Conservation (phyloP, 1,139 yeast species). For the Hansenula anomala region DNA sequence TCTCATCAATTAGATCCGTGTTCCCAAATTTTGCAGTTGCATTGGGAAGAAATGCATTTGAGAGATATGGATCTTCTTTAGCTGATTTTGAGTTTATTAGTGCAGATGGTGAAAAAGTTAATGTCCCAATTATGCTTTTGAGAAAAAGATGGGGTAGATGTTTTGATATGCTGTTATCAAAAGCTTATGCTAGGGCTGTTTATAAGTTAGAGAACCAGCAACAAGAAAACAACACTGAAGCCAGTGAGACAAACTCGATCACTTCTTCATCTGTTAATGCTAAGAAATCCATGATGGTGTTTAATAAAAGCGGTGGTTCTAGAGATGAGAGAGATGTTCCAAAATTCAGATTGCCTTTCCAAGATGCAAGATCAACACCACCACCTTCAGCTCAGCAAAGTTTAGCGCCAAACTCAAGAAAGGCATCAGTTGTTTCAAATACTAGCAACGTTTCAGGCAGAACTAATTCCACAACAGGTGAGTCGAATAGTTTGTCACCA, state of each 20-base stretch:
- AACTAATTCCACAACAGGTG: slow-evolving; percentile 1
- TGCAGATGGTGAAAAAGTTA: slow-evolving; percentile 59
- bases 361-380: slow-evolving; percentile 10
- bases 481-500: slow-evolving; percentile 1
- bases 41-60: slow-evolving; percentile 68
- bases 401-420: slow-evolving; percentile 23
- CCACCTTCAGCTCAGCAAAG: slow-evolving; percentile 2
- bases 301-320: slow-evolving; percentile 13
- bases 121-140: slow-evolving; percentile 54
- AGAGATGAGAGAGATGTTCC: slow-evolving; percentile 18
- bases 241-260: slow-evolving; percentile 14
- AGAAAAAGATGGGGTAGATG: slow-evolving; percentile 74
- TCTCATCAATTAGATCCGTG: slow-evolving; percentile 61
- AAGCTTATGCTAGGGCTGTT: slow-evolving; percentile 58
- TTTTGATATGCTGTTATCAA: slow-evolving; percentile 55
- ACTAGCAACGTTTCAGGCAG: slow-evolving; percentile 22
- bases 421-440: slow-evolving; percentile 27
- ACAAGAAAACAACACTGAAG: slow-evolving; percentile 11
- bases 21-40: slow-evolving; percentile 77
- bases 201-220: slow-evolving; percentile 33
- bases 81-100: slow-evolving; percentile 71
- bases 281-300: slow-evolving; percentile 15
- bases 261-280: slow-evolving; percentile 10
- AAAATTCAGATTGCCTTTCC: slow-evolving; percentile 22
- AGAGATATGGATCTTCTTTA: slow-evolving; percentile 55